phyloP scores from a whole-genome alignment of 768 basidiomycete species.

The Suillus subaureus region DNA sequence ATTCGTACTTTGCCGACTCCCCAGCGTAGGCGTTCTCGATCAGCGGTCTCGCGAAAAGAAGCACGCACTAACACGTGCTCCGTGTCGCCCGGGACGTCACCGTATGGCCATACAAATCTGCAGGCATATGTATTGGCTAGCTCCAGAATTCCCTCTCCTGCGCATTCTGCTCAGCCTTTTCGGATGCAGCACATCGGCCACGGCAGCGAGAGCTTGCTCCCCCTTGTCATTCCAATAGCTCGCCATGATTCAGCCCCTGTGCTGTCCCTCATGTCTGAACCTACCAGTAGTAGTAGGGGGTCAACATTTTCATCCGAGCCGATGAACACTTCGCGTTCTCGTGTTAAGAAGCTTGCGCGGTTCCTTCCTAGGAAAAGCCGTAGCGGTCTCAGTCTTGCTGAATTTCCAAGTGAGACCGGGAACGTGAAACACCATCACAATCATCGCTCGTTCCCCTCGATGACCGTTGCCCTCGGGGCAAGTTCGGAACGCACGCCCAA shows the following conservation, averaged over 20 bases:
- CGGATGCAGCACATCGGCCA: slow-evolving; percentile 27
- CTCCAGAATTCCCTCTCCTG: slow-evolving; percentile 29
- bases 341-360: slow-evolving; percentile 29
- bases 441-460: slow-evolving; percentile 27
- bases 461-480: slow-evolving; percentile 1
- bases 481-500: slow-evolving; percentile 25
- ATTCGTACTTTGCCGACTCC: slow-evolving; percentile 21
- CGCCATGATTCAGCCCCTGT: slow-evolving; percentile 11
- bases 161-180: slow-evolving; percentile 29
- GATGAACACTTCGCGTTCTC: background rate
- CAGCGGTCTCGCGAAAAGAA: slow-evolving; percentile 36
- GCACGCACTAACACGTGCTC: slow-evolving; percentile 21
- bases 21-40: slow-evolving; percentile 36
- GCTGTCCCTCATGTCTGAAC: slow-evolving; percentile 27
- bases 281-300: background rate
- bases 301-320: slow-evolving; percentile 29
- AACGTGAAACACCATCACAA: slow-evolving; percentile 26
- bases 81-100: slow-evolving; percentile 31
- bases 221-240: slow-evolving; percentile 12
- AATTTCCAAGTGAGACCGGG: slow-evolving; percentile 29
- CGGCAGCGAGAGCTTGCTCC: slow-evolving; percentile 30
- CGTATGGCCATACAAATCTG: slow-evolving; percentile 32
- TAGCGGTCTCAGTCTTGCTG: slow-evolving; percentile 29
- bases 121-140: slow-evolving; percentile 28
- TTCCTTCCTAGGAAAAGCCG: slow-evolving; percentile 35